Percentiles rank a stretch among this genome's conserved stretches.
Conservation (phyloP, 1,284 basidiomycete species). For the Meira nashicola region DNA sequence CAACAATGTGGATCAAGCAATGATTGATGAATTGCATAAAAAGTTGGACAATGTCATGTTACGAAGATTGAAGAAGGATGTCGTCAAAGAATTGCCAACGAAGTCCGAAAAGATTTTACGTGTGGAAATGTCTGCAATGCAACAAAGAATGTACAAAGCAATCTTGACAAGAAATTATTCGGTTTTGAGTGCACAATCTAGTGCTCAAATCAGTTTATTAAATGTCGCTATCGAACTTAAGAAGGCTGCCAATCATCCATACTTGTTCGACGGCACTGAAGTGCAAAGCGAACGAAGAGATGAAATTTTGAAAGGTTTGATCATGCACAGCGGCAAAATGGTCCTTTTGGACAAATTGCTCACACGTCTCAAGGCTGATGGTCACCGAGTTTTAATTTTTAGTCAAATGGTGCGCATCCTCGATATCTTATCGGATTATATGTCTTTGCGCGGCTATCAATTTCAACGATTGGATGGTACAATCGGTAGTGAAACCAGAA, state of each 20-base stretch:
- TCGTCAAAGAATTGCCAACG: slow-evolving; percentile 91
- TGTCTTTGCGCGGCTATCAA: slow-evolving; percentile 78
- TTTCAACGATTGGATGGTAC: slow-evolving; percentile 75
- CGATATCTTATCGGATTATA: slow-evolving; percentile 97
- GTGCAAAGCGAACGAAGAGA: slow-evolving; percentile 68
- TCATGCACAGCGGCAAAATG: slow-evolving; percentile 58
- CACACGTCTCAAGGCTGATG: slow-evolving; percentile 55
- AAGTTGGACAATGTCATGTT: slow-evolving; percentile 95
- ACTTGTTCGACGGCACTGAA: slow-evolving; percentile 94
- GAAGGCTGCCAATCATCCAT: slow-evolving; percentile 75
- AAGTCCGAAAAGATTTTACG: slow-evolving; percentile 97
- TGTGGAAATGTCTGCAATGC: slow-evolving; percentile 94
- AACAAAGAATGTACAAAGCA: slow-evolving; percentile 99
- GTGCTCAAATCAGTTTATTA: slow-evolving; percentile 70
- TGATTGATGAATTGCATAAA: slow-evolving; percentile 81
- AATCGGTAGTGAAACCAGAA: slow-evolving; percentile 71
- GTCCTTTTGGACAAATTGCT: slow-evolving; percentile 56
- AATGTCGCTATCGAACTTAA: slow-evolving; percentile 54
- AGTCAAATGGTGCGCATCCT: slow-evolving; percentile 99
- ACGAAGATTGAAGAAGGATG: slow-evolving; percentile 88
- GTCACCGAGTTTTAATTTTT: slow-evolving; percentile 58
- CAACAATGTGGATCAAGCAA: slow-evolving; percentile 54
- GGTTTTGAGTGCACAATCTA: slow-evolving; percentile 76
- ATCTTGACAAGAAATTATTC: slow-evolving; percentile 94
- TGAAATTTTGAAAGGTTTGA: slow-evolving; percentile 61